Base-by-base conservation (phyloP, 345 rosid genomes). In the Gossypium mustelinum region DNA sequence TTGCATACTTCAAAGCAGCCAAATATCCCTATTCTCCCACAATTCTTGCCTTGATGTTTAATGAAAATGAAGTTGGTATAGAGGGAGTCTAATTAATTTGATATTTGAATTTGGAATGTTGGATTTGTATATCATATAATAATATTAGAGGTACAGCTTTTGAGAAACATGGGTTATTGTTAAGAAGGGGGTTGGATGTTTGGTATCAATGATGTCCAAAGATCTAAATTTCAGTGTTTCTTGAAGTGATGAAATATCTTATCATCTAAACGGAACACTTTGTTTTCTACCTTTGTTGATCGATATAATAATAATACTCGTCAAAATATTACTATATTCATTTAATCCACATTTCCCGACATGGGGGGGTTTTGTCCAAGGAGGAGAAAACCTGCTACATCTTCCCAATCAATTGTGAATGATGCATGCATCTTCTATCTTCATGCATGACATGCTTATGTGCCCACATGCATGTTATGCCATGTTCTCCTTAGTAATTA, bases 181-280 rank as follows among this genome's bases (percentile, higher is more conserved):
- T 70, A 63, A 43, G 41, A 70, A 78, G 41, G 70, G 60, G 18
- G 56, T 17, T 17, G 20, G 20, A 52, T 52, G n/a, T 52, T 52
- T 7, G 18, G 9, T 62, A 34, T 14, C 7, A 14, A 62, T 62
- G 67, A 34, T 60, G 65, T 60, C 65, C 65, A 13, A 60, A 60
- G 43, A 2, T 60, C 65, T 60, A 60, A 89, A 83, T 81, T 87
- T 86, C 88, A 79, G 90, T 81, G 89, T 75, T 77, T 75, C 89
- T 87, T 81, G 93, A 83, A 90, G 76, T 77, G 85, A 86, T 92
- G 68, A 86, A 88, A 61, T 39, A 78, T 73, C 75, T 76, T 68
- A 78, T 80, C 86, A 56, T 69, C 57, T 61, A 75, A 80, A 79
- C 68, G 70, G 51, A 73, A 24, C 67, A 60, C 55, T 78, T 82